Evolutionary conservation across 805 yeast species (phyloP), one percentile per base, ranked within the genome.

Genomic region (Metschnikowia arizonensis): DNA sequence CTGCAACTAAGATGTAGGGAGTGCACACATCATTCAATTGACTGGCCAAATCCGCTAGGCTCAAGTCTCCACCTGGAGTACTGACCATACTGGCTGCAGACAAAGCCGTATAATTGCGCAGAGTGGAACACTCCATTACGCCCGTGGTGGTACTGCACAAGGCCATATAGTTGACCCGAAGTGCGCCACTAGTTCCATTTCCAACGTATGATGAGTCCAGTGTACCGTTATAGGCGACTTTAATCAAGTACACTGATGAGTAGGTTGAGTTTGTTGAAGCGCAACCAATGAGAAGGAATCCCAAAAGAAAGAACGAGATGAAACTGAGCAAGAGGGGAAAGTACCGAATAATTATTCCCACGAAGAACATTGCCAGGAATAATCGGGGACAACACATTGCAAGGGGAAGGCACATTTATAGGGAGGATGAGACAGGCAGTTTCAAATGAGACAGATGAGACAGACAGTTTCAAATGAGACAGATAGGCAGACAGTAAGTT

Each of bases 261-360:
- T 77, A 81, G 0, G 72, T 61, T 0, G 63, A 34, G 4, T 64
- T 48, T 0, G 67, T 45, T 15, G 65, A 65, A 17, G 76, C 69
- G 44, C 85, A 79, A 2, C 88, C 85, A 5, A 81, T 56, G 10
- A 82, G 61, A 5, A 82, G 62, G 58, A 81, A 82, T 1, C 79
- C 68, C 15, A 82, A 60, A 5, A 83, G 60, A 47, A 81, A 73
- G 2, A 74, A 64, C 1, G 77, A 57, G 15, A 81, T 73, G 49
- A 81, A 62, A 29, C 78, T 66, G 3, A 77, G 52, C 0, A 72
- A 31, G 15, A 53, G 50, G 19, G 53, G 46, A 42, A 50, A 48
- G 42, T 39, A 47, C 33, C 41, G 50, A 44, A 42, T 30, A 17
- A 54, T 3, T 1, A 47, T 21, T 5, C 46, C 39, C 21, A 54